These are phyloP conservation scores for Calonectria crousiana DNA, from an alignment of 2,329 filamentous ascomycete species.

Conservation along the genomic window DNA sequence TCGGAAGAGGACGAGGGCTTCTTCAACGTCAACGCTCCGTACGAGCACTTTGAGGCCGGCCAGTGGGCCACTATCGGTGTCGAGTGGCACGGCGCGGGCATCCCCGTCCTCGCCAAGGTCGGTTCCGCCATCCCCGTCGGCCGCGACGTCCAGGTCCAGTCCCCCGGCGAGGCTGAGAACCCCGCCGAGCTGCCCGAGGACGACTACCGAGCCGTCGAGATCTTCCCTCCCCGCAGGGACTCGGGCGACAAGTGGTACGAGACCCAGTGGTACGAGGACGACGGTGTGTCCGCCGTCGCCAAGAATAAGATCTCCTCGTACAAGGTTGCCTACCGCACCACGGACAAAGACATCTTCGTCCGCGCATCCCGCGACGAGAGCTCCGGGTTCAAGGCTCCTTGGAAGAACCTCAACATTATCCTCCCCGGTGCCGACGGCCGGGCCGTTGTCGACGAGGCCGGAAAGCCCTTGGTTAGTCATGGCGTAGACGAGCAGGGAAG, in stretches of 20 bases:
- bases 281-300: constrained; percentile 48
- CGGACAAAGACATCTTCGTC: constrained; percentile 38
- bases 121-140: constrained; percentile 56
- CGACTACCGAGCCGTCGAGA: constrained; percentile 57
- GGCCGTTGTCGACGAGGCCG: neutral
- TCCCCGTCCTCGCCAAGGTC: constrained; percentile 55
- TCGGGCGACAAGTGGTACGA: constrained; percentile 42
- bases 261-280: constrained; percentile 53
- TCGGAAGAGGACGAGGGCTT: constrained; percentile 68
- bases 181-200: constrained; percentile 54
- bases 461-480: neutral
- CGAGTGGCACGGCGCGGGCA: constrained; percentile 56
- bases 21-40: constrained; percentile 72
- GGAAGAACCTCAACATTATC: constrained; percentile 48
- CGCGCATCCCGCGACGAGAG: constrained; percentile 46
- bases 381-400: constrained; percentile 49
- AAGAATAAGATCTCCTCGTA: constrained; percentile 51
- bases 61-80: constrained; percentile 56
- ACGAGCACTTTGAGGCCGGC: constrained; percentile 64
- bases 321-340: constrained; percentile 43
- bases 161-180: constrained; percentile 51
- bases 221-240: constrained; percentile 52
- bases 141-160: constrained; percentile 51
- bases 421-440: constrained; percentile 48
- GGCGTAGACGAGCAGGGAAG: constrained; percentile 6